Evolutionary conservation across 2,329 filamentous ascomycete species (phyloP), one percentile per base, ranked within the genome.

Genomic region (Colletotrichum trifolii): DNA sequence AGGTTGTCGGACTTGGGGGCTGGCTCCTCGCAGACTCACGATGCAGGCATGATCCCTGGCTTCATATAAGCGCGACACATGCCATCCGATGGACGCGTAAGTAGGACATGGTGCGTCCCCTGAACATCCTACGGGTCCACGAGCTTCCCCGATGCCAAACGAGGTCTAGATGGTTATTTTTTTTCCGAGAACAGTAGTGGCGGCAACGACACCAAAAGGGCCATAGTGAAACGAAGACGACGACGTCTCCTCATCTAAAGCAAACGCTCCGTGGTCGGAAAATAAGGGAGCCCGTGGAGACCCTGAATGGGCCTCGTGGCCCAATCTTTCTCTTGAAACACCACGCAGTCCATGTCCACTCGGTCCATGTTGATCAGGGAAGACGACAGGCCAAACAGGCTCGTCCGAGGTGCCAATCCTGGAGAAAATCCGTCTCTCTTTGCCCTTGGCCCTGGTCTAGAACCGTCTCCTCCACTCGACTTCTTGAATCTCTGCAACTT

Each of bases 21-120:
- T 34, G 38, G 25, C 25, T 25, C 25, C 10, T 46, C 15, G 43
- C 10, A 9, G 9, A 40, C 38, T 9, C n/a, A 5, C 6, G 34
- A 45, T 17, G 50, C 52, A 56, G 40, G 62, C 58, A 65, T 65
- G 25, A n/a, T 25, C 58, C 62, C 58, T 65, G 62, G 46, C 52
- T 36, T 65, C 58, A 53, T 66, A 53, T 66, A 66, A 47, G 33
- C 58, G 58, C 53, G 47, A 63, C 58, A 38, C 57, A 35, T 53
- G 42, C 40, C 36, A 56, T 62, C 52, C 17, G 47, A 65, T 56
- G 52, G 46, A 56, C 58, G 62, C 47, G 58, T 62, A 62, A 65
- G 43, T 53, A 42, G 47, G 35, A 47, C 58, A 56, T 56, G 62
- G 56, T 47, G 40, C 17, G 35, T 46, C 58, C 58, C 38, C 11